Base-by-base conservation (phyloP, 176 grass and related monocot species). In the Carex littledalei region DNA sequence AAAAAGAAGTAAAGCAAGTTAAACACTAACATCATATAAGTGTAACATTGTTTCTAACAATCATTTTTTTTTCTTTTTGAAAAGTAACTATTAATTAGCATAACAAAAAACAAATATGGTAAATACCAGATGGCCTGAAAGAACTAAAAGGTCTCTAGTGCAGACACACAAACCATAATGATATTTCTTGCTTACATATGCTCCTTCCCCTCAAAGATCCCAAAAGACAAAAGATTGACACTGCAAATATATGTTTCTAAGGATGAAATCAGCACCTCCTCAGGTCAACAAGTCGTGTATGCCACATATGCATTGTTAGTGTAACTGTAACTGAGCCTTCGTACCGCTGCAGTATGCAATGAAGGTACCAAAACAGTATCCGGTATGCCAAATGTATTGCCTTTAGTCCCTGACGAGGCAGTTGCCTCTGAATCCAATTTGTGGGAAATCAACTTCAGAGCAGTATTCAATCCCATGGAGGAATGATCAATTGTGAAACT, bases 391-490 rank as follows among this genome's bases (percentile, higher is more conserved):
- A 90, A 76, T 1, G 75, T 71, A 56, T 86, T 57, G 18, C 53
- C 64, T 0, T 64, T 41, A 39, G 20, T 49, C 29, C 2, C 77
- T 11, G 53, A 12, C 2, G 53, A 14, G 9, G 17, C 2, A n/a
- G 60, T 2, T 1, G 67, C 7, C 5, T 64, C 84, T 0, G 70
- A 55, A 17, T 56, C 69, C 22, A 74, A 12, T 52, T 32, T 37
- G 2, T 18, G 9, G 77, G 78, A 83, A 50, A 91, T 24, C 18
- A 67, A 89, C 6, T 86, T 67, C 6, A 98, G 62, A 17, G 93
- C 95, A 18, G 70, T 62, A 39, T 98, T 98, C 63, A 98, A 43
- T 5, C 91, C 89, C 80, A 84, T 41, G 0, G 91, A 93, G 0
- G 78, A 85, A 9, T 87, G 70, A 64, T 95, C 95, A 0, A 78